phyloP scores from a whole-genome alignment of 2,329 filamentous ascomycete genomes.

The Teratosphaeriaceae sp. region DNA sequence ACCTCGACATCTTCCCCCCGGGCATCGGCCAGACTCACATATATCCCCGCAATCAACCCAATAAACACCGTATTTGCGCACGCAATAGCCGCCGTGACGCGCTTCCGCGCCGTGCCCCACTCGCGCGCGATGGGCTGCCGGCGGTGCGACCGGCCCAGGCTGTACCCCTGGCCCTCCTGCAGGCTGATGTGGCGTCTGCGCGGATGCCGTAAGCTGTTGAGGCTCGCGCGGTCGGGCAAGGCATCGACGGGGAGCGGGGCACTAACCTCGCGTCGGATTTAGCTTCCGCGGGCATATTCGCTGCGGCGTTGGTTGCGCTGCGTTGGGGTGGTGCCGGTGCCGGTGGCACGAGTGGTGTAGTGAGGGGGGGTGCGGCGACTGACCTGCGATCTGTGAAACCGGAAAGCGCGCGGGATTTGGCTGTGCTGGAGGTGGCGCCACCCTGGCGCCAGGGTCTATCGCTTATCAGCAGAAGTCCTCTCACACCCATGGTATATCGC shows the following conservation, averaged over 20 bases:
- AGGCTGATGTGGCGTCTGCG: constrained; percentile 29
- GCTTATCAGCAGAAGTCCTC: no score
- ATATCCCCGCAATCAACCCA: constrained; percentile 66
- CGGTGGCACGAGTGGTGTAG: not conserved
- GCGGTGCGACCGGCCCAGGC: constrained; percentile 42
- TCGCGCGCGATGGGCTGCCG: constrained; percentile 64
- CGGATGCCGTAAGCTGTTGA: constrained; percentile 27
- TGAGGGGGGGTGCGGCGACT: constrained; percentile 6
- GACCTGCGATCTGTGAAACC: constrained; percentile 13
- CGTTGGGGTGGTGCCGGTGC: not conserved
- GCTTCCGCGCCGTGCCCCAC: constrained; percentile 61
- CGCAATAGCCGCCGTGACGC: constrained; percentile 60
- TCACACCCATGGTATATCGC: no score
- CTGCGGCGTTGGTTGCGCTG: not conserved
- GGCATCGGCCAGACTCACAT: constrained; percentile 34
- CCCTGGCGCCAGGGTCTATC: constrained; percentile 7
- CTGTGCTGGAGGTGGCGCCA: not conserved
- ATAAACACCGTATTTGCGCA: constrained; percentile 68
- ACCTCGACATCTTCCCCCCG: not conserved
- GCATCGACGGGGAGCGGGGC: constrained; percentile 5
- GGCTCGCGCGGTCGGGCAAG: constrained; percentile 6
- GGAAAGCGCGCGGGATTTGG: constrained; percentile 5
- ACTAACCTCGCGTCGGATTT: constrained; percentile 10
- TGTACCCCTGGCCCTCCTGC: constrained; percentile 33
- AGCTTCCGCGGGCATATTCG: not conserved